Conservation (phyloP, 352 stramenopile species). For the Globisporangium heterothallicum region DNA sequence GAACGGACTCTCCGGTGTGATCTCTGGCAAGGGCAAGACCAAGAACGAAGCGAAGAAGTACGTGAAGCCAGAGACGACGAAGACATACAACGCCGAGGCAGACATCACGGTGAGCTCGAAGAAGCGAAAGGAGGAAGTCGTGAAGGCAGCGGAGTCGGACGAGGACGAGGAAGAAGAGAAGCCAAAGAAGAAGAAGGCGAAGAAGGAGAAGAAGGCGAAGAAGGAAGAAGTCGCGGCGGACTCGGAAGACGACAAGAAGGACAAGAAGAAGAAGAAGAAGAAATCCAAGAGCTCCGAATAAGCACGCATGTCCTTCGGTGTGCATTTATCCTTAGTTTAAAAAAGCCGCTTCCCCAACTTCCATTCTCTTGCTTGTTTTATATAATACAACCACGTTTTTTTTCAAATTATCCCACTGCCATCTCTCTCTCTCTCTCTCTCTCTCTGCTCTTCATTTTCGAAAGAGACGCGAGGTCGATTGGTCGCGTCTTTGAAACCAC, state of each 20-base stretch:
- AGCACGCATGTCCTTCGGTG: neutral
- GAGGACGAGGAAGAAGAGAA: conserved; percentile 66
- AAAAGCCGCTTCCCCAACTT: neutral
- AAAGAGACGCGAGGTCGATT: too few species aligned
- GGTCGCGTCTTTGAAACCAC: too few species aligned
- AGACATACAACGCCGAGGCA: conserved; percentile 92
- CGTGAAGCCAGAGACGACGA: conserved; percentile 68
- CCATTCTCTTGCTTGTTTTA: neutral
- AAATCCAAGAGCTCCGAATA: conserved; percentile 20
- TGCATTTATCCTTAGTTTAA: neutral
- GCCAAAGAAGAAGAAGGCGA: conserved; percentile 48
- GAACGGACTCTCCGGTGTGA: conserved; percentile 84
- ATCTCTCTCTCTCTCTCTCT: too few species aligned
- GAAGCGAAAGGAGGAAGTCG: conserved; percentile 73
- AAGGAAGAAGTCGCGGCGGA: conserved; percentile 31
- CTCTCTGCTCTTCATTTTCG: too few species aligned
- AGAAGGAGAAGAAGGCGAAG: conserved; percentile 58
- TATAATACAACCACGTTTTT: neutral
- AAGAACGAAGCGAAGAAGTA: conserved; percentile 91
- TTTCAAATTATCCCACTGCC: too few species aligned
- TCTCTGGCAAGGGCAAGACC: conserved; percentile 86
- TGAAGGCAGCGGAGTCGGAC: conserved; percentile 46
- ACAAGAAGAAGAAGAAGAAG: conserved; percentile 42
- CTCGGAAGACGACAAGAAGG: conserved; percentile 34
- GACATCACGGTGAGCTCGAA: conserved; percentile 94